Evolutionary conservation across 2,329 filamentous ascomycete species (phyloP).

Genomic region (Hypoxylon sp.): DNA sequence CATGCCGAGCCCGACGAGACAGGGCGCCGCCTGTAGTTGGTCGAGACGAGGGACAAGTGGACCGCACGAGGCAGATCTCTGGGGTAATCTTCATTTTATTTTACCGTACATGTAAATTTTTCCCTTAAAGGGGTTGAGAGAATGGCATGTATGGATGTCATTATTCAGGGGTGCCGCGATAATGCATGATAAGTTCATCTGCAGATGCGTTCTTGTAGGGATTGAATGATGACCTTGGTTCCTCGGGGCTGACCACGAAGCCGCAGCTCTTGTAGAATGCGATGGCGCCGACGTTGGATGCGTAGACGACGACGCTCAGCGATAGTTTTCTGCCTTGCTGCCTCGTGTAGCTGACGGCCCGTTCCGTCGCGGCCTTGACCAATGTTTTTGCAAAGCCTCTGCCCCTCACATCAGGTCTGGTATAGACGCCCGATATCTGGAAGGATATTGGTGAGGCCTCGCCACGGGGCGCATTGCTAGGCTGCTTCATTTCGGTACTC

Average conservation of each 20-base stretch:
- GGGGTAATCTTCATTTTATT: conserved; percentile 41
- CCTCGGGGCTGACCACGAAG: conserved; percentile 39
- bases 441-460: conserved; percentile 41
- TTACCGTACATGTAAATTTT: conserved; percentile 21
- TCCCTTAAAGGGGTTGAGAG: conserved; percentile 25
- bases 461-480: conserved; percentile 14
- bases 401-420: conserved; percentile 48
- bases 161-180: conserved; percentile 16
- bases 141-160: conserved; percentile 2
- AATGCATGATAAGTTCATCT: conserved; percentile 40
- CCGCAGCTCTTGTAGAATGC: conserved; percentile 49
- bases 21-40: conserved; percentile 23
- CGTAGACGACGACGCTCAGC: conserved; percentile 48
- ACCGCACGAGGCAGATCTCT: conserved; percentile 25
- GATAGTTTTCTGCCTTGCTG: conserved; percentile 38
- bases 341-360: conserved; percentile 36
- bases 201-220: conserved; percentile 29
- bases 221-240: conserved; percentile 32
- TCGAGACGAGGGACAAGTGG: conserved; percentile 21
- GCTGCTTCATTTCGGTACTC: conserved; percentile 24
- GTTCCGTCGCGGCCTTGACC: conserved; percentile 42
- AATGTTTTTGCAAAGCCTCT: conserved; percentile 48
- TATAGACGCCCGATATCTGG: conserved; percentile 51
- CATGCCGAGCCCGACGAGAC: conserved; percentile 29
- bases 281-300: conserved; percentile 46